Evolutionary conservation across 2,329 filamentous ascomycete genomes (phyloP), one percentile per base, ranked within the genome.

Genomic region (Zymoseptoria brevis): DNA sequence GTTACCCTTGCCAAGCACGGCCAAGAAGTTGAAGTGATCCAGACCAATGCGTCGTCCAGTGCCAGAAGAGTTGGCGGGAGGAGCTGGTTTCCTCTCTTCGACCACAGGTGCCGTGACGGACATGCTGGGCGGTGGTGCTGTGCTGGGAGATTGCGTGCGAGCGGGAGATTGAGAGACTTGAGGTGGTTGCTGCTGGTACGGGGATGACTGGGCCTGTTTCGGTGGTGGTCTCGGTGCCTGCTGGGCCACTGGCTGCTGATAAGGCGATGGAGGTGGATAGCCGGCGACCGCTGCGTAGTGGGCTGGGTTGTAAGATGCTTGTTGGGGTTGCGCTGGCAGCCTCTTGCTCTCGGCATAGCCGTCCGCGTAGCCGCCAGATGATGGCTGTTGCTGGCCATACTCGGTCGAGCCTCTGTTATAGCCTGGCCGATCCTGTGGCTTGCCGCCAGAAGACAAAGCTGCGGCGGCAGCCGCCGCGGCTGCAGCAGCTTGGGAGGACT

Each of bases 11-110:
- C 94, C 94, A 65, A 99, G 84, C 57, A 99, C 94, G 64, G 95
- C 93, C 65, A 99, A 82, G 83, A 99, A 99, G 74, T 99, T 99
- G 82, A 99, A 99, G 76, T 99, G 92, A 73, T 99, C 95, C 52
- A 99, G 80, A 19, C 94, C 94, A 72, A 99, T 97, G 56, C 93
- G 85, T 70, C 87, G 84, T 30, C 89, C 89, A 59, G 87, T 90
- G 49, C 89, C 88, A 81, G 62, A 84, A 13, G 76, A 75, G 60
- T 79, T 89, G 21, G 87, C 87, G 53, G 84, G 79, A n/a, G 88
- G 88, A 35, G 88, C 78, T 24, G 84, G 79, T 75, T 87, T 88
- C 50, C 75, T 69, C 53, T 74, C 71, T 62, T 72, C 71, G n/a
- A 59, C 60, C 4, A 68, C 64, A 9, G 69, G 67, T 19, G 65